Evolutionary conservation across 306 rosid species (phyloP).

Genomic region (Dalbergia cochinchinensis): DNA sequence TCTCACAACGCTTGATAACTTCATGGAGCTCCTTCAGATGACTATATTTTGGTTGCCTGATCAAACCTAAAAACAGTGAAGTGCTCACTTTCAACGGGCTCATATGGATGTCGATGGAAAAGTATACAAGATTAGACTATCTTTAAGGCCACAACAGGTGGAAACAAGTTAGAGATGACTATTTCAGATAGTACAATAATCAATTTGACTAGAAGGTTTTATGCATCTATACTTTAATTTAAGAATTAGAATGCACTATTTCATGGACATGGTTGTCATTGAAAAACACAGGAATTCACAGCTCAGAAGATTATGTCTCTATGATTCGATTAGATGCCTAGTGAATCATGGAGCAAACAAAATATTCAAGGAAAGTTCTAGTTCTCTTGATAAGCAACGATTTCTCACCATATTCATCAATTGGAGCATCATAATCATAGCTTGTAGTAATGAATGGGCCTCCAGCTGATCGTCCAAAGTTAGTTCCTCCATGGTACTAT

Average conservation of each 20-base stretch:
- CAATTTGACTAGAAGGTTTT: slow-evolving; percentile 23
- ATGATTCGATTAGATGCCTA: slow-evolving; percentile 11
- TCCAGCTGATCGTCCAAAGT: slow-evolving; percentile 96
- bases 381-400: slow-evolving; percentile 18
- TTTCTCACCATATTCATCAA: slow-evolving; percentile 91
- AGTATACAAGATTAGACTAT: slow-evolving; percentile 12
- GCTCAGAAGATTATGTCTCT: background rate
- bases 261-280: slow-evolving; percentile 5
- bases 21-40: slow-evolving; percentile 86
- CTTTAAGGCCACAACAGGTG: slow-evolving; percentile 1
- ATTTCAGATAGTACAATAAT: background rate
- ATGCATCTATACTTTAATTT: slow-evolving; percentile 9
- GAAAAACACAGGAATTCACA: background rate
- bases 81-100: slow-evolving; percentile 12
- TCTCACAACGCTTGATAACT: slow-evolving; percentile 82
- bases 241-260: slow-evolving; percentile 13
- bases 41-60: slow-evolving; percentile 86
- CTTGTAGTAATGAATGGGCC: slow-evolving; percentile 96
- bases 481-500: slow-evolving; percentile 98
- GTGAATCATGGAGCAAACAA: slow-evolving; percentile 25
- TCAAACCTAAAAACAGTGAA: slow-evolving; percentile 65
- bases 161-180: slow-evolving; percentile 8
- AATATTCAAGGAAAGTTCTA: slow-evolving; percentile 2
- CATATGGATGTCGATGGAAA: slow-evolving; percentile 12
- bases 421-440: slow-evolving; percentile 96